Percentiles rank a stretch among this genome's conserved stretches.
phyloP scores from a whole-genome alignment of 2,329 filamentous ascomycete genomes.

The Trichoderma hamatum region DNA sequence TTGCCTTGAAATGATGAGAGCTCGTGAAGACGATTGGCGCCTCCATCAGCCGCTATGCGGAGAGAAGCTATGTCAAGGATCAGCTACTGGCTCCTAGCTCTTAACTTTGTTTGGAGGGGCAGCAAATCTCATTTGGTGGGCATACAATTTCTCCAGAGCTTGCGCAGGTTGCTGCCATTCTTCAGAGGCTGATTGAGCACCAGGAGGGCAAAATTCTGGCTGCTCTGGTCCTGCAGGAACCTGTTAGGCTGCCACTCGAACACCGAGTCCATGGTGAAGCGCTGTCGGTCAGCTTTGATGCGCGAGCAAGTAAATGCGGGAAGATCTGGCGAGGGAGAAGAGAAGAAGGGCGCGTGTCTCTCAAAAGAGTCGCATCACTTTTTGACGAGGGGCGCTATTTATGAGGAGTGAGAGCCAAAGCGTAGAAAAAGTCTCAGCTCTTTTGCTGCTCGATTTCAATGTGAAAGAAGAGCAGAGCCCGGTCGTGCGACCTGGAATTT shows the following conservation, averaged over 20 bases:
- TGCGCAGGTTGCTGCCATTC: conserved; percentile 51
- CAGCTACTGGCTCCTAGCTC: conserved; percentile 6
- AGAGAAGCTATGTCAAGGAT: conserved; percentile 55
- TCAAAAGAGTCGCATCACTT: not conserved
- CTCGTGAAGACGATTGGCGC: conserved; percentile 73
- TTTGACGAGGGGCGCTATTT: conserved; percentile 16
- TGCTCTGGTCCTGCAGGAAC: conserved; percentile 41
- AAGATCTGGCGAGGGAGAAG: not conserved
- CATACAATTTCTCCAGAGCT: conserved; percentile 55
- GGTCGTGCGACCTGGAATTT: conserved; percentile 20
- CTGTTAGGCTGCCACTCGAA: conserved; percentile 48
- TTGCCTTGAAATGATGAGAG: conserved; percentile 48
- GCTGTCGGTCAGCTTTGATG: not conserved
- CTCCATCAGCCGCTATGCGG: conserved; percentile 85
- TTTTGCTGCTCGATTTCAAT: not conserved
- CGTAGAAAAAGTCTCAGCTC: not conserved
- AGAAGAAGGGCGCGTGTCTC: not conserved
- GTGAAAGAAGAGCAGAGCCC: not conserved
- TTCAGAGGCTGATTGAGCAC: conserved; percentile 57
- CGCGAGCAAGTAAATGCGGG: not conserved
- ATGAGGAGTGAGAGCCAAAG: not conserved
- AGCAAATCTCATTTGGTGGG: conserved; percentile 9
- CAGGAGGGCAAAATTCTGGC: conserved; percentile 49
- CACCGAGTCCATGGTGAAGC: conserved; percentile 31
- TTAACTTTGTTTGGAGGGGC: not conserved